phyloP scores from a whole-genome alignment of 768 basidiomycete genomes.

The Cubamyces sp. region DNA sequence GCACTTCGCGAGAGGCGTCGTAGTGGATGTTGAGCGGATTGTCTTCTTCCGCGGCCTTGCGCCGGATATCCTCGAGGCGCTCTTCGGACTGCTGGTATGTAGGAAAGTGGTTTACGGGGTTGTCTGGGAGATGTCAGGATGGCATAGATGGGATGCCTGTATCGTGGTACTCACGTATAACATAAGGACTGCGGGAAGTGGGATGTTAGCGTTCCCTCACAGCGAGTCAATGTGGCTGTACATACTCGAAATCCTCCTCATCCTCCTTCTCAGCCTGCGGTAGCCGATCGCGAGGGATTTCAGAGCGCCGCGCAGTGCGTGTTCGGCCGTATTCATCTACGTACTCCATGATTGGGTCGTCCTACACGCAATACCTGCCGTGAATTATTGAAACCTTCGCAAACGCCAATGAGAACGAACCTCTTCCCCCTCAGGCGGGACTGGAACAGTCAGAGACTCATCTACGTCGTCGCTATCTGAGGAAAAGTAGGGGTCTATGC shows the following conservation, averaged over 20 bases:
- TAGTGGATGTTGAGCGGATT: constrained; percentile 80
- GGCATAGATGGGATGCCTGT: neutral
- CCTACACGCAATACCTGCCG: constrained; percentile 39
- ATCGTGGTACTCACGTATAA: constrained; percentile 29
- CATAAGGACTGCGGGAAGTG: constrained; percentile 25
- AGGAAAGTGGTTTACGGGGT: constrained; percentile 86
- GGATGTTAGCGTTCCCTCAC: constrained; percentile 1
- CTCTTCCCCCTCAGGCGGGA: constrained; percentile 44
- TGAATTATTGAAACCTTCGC: neutral
- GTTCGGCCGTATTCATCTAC: constrained; percentile 87
- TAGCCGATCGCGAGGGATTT: constrained; percentile 72
- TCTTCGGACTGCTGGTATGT: constrained; percentile 86
- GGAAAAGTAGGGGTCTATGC: constrained; percentile 51
- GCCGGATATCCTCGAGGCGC: constrained; percentile 72
- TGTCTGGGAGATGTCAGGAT: constrained; percentile 50
- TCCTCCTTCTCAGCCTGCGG: constrained; percentile 49
- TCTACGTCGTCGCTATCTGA: constrained; percentile 79
- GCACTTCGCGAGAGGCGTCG: constrained; percentile 79
- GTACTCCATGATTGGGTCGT: constrained; percentile 83
- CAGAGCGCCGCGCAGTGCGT: constrained; percentile 68
- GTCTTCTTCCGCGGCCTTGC: constrained; percentile 67
- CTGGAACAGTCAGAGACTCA: constrained; percentile 71
- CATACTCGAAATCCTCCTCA: constrained; percentile 53
- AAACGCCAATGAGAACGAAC: constrained; percentile 34
- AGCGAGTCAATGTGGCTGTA: constrained; percentile 44